Evolutionary conservation across 768 basidiomycete species (phyloP).

Genomic region (Termitomyces heimii): DNA sequence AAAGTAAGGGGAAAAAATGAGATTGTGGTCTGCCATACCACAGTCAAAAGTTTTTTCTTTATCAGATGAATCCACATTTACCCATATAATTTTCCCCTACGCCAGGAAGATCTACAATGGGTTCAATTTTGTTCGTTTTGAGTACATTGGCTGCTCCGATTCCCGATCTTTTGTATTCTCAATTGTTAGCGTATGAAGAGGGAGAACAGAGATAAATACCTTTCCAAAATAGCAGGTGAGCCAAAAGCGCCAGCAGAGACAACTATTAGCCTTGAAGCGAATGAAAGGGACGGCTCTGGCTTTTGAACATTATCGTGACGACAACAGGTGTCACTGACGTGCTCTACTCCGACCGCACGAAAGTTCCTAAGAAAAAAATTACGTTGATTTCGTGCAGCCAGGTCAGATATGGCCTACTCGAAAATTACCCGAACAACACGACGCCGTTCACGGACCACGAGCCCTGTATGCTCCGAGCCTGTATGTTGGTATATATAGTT

Average conservation of each 20-base stretch:
- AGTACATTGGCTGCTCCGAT: constrained; percentile 54
- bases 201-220: constrained; percentile 16
- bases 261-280: constrained; percentile 40
- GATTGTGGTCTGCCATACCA: constrained; percentile 31
- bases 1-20: constrained; percentile 31
- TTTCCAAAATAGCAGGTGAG: constrained; percentile 49
- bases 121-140: constrained; percentile 37
- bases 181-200: neutral
- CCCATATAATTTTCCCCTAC: constrained; percentile 71
- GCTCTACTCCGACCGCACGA: constrained; percentile 48
- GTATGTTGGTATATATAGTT: constrained; percentile 44
- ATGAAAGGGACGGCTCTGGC: constrained; percentile 18
- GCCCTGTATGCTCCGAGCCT: constrained; percentile 28
- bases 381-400: neutral
- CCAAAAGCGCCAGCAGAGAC: constrained; percentile 50
- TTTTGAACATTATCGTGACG: constrained; percentile 14
- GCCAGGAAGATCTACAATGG: constrained; percentile 60
- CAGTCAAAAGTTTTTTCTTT: neutral
- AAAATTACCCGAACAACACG: constrained; percentile 44
- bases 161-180: constrained; percentile 37
- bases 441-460: constrained; percentile 32
- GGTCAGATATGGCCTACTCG: constrained; percentile 27
- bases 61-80: constrained; percentile 12
- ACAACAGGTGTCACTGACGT: constrained; percentile 29
- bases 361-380: constrained; percentile 21